Base-by-base conservation (phyloP, 2,329 filamentous ascomycete species). In the Colletotrichum sp. region DNA sequence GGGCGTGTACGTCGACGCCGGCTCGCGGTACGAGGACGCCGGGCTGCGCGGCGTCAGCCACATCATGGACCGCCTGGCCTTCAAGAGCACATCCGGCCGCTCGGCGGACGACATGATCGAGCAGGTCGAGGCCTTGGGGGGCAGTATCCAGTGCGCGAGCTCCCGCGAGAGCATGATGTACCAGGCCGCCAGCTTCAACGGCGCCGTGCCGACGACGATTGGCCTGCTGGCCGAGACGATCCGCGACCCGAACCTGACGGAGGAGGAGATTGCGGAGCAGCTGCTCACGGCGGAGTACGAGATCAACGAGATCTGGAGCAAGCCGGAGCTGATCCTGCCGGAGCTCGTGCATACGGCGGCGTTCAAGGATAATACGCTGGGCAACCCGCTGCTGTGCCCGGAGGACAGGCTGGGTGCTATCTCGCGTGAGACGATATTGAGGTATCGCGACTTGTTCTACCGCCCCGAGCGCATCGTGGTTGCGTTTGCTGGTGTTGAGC, bases 141-240 rank as follows among this genome's bases (percentile, higher is more conserved):
- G 97, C 36, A 98, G 98, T 84, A 96, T 99, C 75, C 96, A 99
- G 86, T 99, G 97, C 86, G 96, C 96, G 13, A 98, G 96, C 2
- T 98, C 96, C 3, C 91, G 97, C 78, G 97, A 99, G 86, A 95
- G 95, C 72, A 92, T 99, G 86, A 99, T 99, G 97, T 99, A 99
- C 88, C 97, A 99, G 85, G 95, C 96, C 2, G 97, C 97, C 30
- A 98, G 96, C 34, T 99, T 99, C 91, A 99, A 99, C 88, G 94
- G 93, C 30, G 94, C 95, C 21, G 96, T 99, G 10, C 93, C 95
- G 8, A 92, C 92, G 10, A 95, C 96, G 15, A 92, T 98, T 28
- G 95, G 90, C 34, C 87, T 99, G 21, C 91, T 99, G 55, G 96
- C 97, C 75, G 97, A 99, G 84, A 99, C 97, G 36, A 98, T 99